A percentile compares a stretch with the other conserved stretches of the same genome.
These are phyloP conservation scores for Sisymbrium altissimum DNA, from an alignment of 345 rosid species.

Conservation along the genomic window DNA sequence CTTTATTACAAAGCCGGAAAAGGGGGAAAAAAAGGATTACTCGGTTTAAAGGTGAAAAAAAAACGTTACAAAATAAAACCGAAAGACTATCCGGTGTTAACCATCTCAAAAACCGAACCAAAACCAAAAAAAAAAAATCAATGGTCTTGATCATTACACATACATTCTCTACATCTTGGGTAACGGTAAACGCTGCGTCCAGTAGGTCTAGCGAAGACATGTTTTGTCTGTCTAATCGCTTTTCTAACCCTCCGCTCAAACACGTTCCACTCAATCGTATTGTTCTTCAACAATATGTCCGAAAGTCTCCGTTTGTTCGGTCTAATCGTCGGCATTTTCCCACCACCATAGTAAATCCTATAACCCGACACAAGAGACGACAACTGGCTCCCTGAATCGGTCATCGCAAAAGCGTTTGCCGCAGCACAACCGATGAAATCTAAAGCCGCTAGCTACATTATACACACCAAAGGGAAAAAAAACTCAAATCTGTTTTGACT, in stretches of 20 bases:
- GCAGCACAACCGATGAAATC: constrained; percentile 90
- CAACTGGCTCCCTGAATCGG: constrained; percentile 92
- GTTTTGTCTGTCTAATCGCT: constrained; percentile 86
- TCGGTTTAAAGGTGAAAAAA: neutral
- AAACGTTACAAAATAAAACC: too few species aligned
- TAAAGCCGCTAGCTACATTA: constrained; percentile 36
- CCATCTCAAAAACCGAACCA: too few species aligned
- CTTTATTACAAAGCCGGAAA: neutral
- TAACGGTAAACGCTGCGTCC: constrained; percentile 78
- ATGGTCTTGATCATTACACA: constrained; percentile 45
- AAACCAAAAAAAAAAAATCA: neutral
- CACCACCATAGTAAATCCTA: constrained; percentile 78
- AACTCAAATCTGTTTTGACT: neutral
- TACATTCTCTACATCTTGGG: constrained; percentile 81
- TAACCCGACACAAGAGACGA: constrained; percentile 95
- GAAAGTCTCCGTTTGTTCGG: constrained; percentile 85
- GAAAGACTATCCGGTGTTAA: too few species aligned
- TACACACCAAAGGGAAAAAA: neutral
- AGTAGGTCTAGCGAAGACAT: constrained; percentile 63
- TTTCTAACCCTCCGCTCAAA: constrained; percentile 86
- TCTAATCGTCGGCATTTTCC: constrained; percentile 86
- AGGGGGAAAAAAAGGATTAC: neutral
- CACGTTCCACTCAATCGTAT: constrained; percentile 72
- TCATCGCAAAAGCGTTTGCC: constrained; percentile 91
- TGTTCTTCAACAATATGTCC: constrained; percentile 61